Base-by-base conservation (phyloP, 2,329 filamentous ascomycete genomes). In the Tolypocladium inflatum region DNA sequence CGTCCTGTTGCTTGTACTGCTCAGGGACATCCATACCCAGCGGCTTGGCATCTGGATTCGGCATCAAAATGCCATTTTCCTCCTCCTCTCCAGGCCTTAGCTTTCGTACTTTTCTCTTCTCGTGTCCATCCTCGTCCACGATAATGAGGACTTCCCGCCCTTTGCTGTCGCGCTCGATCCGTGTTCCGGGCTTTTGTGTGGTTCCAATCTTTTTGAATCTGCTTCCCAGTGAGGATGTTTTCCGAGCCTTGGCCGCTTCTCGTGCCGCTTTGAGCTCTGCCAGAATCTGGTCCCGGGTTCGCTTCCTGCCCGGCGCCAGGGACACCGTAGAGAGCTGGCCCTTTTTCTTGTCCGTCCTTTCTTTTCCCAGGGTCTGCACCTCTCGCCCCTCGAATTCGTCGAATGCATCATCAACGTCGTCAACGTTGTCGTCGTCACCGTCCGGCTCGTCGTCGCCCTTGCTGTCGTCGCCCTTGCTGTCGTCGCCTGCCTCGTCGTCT, bases 11-110 rank as follows among this genome's bases (percentile, higher is more conserved):
- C 55, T 69, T 72, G 65, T 82, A 84, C 42, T 79, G 75, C 55
- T 86, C 82, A 2, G 85, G 84, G 9, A 87, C 81, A 58, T 86
- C 83, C 84, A 87, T 87, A 0, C 84, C 85, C 0, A 87, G 72
- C 0, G 83, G 82, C 62, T 80, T 79, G 26, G 75, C 78, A 60
- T 80, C 74, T 60, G 83, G 81, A 60, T 82, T 79, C 3, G 80
- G 80, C 71, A 80, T 75, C 39, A 82, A 71, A 33, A 84, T 70
- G 33, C 75, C 78, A 37, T 70, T 70, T 11, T 55, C 68, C 41
- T 72, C 68, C 54, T 75, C 71, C 10, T 67, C 69, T 42, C 67
- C 71, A 2, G 72, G 71, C 55, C 77, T 76, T 11, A 79, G 61
- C 65, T 81, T 85, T 57, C 84, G 78, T 38, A 87, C 78, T 66